phyloP scores from a whole-genome alignment of 192 early-diverging fungal genomes.

The Entomortierella parvispora region DNA sequence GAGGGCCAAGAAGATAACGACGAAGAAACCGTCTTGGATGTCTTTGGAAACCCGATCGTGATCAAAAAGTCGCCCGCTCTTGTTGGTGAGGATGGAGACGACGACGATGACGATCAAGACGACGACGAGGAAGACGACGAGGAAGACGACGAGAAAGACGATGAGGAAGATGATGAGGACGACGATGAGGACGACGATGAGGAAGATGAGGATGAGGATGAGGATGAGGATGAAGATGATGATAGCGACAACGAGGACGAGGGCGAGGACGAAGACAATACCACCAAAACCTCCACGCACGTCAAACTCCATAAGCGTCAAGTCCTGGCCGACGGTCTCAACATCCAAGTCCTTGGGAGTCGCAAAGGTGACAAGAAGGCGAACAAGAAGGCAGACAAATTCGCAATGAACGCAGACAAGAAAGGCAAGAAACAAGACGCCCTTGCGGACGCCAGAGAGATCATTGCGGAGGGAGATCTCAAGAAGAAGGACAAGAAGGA shows the following conservation, averaged over 20 bases:
- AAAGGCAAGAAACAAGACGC: constrained; percentile 1
- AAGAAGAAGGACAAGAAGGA: no score
- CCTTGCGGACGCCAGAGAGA: background rate
- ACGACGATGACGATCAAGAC: constrained; percentile 3
- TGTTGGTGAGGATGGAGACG: background rate
- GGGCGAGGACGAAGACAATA: background rate
- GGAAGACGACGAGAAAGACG: no score
- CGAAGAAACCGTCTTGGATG: no score
- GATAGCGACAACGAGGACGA: background rate
- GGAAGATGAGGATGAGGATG: background rate
- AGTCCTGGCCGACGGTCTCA: background rate
- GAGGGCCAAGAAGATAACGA: no score
- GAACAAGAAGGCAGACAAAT: background rate
- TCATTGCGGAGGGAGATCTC: no score
- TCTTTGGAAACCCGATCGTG: no score
- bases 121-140: no score
- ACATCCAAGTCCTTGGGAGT: background rate
- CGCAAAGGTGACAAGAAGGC: background rate
- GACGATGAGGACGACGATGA: background rate
- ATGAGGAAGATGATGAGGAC: background rate
- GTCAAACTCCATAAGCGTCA: no score
- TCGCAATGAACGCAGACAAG: background rate
- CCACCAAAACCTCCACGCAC: no score
- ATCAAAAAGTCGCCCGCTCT: no score
- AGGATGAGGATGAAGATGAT: background rate